Evolutionary conservation across 139 green algal genomes (phyloP), one percentile per base, ranked within the genome.

Genomic region (Gonium pectorale): DNA sequence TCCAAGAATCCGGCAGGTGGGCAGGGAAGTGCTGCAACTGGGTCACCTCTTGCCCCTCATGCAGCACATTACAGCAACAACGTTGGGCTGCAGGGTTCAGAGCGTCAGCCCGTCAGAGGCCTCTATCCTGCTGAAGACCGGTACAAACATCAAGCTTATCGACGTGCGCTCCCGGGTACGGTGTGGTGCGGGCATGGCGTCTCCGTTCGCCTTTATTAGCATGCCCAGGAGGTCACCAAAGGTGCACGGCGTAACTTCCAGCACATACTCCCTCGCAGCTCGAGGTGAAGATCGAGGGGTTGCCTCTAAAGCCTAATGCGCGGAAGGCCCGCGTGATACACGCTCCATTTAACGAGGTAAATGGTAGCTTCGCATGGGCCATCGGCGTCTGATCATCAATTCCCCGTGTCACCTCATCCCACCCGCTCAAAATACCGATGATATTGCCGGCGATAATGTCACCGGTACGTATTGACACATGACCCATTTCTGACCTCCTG

Each of bases 281-380:
- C 0, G 75, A 82, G 75, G 75, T 82, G 2, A 82, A 82, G 56
- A 82, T 82, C 15, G 75, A 82, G 56, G 75, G 75, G 41, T 29
- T 82, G 41, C 75, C 75, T 40, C 59, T 82, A 8, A 72, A 79
- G 41, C 41, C 29, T 15, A 60, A 40, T 6, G 68, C 44, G 15
- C 77, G 77, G 43, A 63, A 73, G 77, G 62, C 60, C 19, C 46
- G 64, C 22, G 77, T 83, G 43, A 83, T 83, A 31, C 77, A 83
- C 43, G 77, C 77, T 24, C 77, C 77, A 7, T 83, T 83, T 43
- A 83, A 83, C 43, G 77, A 83, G 77, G 77, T 83, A 37, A 17
- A 15, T 54, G n/a, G n/a, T n/a, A n/a, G n/a, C n/a, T n/a, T n/a
- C n/a, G n/a, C n/a, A n/a, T n/a, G n/a, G n/a, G n/a, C n/a, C n/a